phyloP scores from a whole-genome alignment of 768 basidiomycete species.

The Saitozyma podzolica region DNA sequence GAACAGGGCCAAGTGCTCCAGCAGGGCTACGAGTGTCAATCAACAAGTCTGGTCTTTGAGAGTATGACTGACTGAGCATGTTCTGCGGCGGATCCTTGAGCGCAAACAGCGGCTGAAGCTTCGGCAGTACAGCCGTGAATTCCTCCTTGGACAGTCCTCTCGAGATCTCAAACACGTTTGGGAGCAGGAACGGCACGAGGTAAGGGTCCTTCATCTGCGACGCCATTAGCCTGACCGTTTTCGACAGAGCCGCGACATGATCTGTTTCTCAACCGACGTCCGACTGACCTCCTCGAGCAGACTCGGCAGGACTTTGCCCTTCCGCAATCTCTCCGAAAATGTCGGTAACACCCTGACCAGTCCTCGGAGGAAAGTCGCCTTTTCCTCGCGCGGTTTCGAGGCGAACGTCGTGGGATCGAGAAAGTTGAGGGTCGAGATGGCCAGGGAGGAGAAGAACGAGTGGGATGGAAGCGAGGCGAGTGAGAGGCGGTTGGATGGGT shows the following conservation, averaged over 20 bases:
- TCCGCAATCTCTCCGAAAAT: constrained; percentile 83
- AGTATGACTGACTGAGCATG: constrained; percentile 64
- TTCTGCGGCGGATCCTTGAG: constrained; percentile 96
- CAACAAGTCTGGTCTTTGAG: not conserved
- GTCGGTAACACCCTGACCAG: constrained; percentile 72
- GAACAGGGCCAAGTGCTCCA: constrained; percentile 84
- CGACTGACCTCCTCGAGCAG: constrained; percentile 83
- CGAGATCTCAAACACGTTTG: constrained; percentile 90
- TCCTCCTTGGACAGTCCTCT: constrained; percentile 71
- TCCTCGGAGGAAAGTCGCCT: constrained; percentile 93
- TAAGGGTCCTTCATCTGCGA: constrained; percentile 74
- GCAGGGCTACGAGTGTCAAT: constrained; percentile 56
- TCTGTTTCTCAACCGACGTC: not conserved
- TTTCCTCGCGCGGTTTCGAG: constrained; percentile 89
- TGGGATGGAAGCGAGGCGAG: constrained; percentile 78
- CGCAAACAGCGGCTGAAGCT: constrained; percentile 81
- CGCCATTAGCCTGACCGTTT: too few species aligned
- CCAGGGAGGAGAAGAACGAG: constrained; percentile 90
- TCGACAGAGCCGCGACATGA: not conserved
- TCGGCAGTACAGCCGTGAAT: constrained; percentile 82
- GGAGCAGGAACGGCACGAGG: constrained; percentile 89
- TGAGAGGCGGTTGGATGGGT: constrained; percentile 69
- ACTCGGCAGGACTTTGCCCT: constrained; percentile 85
- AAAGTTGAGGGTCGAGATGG: constrained; percentile 94
- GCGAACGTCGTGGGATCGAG: constrained; percentile 94